These are phyloP conservation scores for Saksenaea oblongispora DNA, from an alignment of 371 early-diverging fungal species.

Conservation along the genomic window DNA sequence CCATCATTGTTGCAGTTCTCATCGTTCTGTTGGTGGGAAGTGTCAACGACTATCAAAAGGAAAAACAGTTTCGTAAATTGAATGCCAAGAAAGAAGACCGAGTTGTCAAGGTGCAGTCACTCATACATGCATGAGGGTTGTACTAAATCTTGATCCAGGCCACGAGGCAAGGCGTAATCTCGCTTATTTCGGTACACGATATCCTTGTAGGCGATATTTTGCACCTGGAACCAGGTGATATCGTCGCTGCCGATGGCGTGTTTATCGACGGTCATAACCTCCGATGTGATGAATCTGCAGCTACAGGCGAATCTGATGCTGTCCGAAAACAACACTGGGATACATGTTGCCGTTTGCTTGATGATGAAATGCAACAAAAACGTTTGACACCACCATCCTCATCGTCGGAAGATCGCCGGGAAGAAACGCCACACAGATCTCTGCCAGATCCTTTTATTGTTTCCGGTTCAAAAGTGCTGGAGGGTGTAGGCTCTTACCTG, in stretches of 20 bases:
- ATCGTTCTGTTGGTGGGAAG: slow-evolving; percentile 81
- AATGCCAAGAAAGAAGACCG: slow-evolving; percentile 86
- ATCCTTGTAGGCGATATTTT: slow-evolving; percentile 89
- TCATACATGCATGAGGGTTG: slow-evolving; percentile 20
- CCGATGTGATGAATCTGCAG: slow-evolving; percentile 87
- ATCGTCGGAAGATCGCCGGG: slow-evolving; percentile 9
- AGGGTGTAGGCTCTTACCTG: slow-evolving; percentile 78
- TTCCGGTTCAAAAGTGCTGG: slow-evolving; percentile 74
- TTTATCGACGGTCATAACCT: slow-evolving; percentile 82
- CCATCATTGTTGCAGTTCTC: slow-evolving; percentile 79
- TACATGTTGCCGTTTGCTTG: slow-evolving; percentile 19
- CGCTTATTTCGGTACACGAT: slow-evolving; percentile 80
- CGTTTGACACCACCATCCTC: neutral
- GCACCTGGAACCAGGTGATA: slow-evolving; percentile 91
- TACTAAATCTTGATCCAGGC: slow-evolving; percentile 46
- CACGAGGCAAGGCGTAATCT: slow-evolving; percentile 73
- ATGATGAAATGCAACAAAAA: slow-evolving; percentile 4
- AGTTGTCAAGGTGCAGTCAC: slow-evolving; percentile 57
- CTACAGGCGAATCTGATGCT: slow-evolving; percentile 91
- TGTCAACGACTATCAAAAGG: slow-evolving; percentile 88
- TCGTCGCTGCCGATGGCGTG: slow-evolving; percentile 88
- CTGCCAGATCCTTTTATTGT: slow-evolving; percentile 72
- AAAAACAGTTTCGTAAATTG: slow-evolving; percentile 80
- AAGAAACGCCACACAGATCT: slow-evolving; percentile 18
- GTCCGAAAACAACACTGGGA: slow-evolving; percentile 59